phyloP scores from a whole-genome alignment of 2,329 filamentous ascomycete genomes.

The Alternaria viburni region DNA sequence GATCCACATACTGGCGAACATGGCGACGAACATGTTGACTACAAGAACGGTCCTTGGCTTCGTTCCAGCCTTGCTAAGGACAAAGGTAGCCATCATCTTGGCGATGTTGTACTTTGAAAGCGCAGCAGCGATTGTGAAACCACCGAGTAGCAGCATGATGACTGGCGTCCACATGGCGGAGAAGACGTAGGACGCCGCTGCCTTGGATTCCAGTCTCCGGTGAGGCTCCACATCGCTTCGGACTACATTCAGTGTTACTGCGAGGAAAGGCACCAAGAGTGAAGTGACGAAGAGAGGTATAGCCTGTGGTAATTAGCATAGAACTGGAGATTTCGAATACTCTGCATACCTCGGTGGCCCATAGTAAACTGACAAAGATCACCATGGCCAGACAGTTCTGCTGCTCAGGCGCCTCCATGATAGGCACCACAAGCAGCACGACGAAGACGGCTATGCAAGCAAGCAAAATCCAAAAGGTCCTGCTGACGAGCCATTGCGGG shows the following conservation, averaged over 20 bases:
- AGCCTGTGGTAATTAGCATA: constrained; percentile 61
- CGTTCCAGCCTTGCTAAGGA: constrained; percentile 94
- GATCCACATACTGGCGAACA: constrained; percentile 98
- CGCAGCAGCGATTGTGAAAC: constrained; percentile 94
- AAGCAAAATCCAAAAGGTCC: constrained; percentile 79
- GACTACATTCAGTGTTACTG: constrained; percentile 84
- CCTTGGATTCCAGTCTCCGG: constrained; percentile 75
- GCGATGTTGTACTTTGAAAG: constrained; percentile 97
- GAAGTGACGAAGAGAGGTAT: constrained; percentile 98
- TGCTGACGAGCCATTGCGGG: constrained; percentile 83
- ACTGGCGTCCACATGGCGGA: constrained; percentile 98
- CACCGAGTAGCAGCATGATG: constrained; percentile 95
- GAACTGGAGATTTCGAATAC: background rate
- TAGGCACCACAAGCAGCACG: constrained; percentile 74
- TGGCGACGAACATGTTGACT: constrained; percentile 98
- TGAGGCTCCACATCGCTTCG: constrained; percentile 75
- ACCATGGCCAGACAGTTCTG: constrained; percentile 96
- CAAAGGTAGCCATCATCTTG: constrained; percentile 94
- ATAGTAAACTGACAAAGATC: constrained; percentile 89
- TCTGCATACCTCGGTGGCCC: constrained; percentile 82
- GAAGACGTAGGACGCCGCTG: constrained; percentile 84
- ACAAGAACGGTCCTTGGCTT: constrained; percentile 85
- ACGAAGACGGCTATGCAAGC: constrained; percentile 75
- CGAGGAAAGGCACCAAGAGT: constrained; percentile 89
- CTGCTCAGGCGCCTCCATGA: constrained; percentile 87